phyloP scores from a whole-genome alignment of 495 filamentous ascomycete species.

The Cenococcum geophilum region DNA sequence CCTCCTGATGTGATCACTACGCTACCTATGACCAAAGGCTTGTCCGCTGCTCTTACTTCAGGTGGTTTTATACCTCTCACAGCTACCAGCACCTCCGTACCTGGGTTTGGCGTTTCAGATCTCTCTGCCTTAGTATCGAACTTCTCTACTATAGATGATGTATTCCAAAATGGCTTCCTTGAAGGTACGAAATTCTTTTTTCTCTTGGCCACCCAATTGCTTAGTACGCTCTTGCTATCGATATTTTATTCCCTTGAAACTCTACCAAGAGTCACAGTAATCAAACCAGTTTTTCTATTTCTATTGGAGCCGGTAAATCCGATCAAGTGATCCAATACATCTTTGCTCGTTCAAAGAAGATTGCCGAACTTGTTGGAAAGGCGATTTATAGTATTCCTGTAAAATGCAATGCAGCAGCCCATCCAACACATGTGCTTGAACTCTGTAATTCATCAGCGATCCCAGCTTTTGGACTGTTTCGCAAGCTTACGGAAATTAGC shows the following conservation, averaged over 20 bases:
- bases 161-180: constrained; percentile 34
- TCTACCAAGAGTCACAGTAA: no score
- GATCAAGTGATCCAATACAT: no score
- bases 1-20: constrained; percentile 25
- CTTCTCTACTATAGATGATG: constrained; percentile 28
- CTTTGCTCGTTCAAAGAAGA: no score
- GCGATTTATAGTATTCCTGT: no score
- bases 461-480: neutral
- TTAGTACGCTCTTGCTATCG: no score
- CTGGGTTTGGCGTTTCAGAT: constrained; percentile 15
- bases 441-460: neutral
- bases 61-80: constrained; percentile 32
- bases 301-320: no score
- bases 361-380: no score
- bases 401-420: no score
- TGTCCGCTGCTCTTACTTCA: constrained; percentile 4
- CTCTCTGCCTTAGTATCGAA: constrained; percentile 8
- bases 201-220: neutral
- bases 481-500: neutral
- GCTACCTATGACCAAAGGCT: constrained; percentile 12
- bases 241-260: no score
- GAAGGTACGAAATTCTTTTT: constrained; percentile 19
- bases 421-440: neutral
- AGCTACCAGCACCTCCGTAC: constrained; percentile 22
- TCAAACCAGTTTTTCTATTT: no score